These are phyloP conservation scores for Cornus controversa DNA, from an alignment of 148 eudicot genomes.

Conservation along the genomic window DNA sequence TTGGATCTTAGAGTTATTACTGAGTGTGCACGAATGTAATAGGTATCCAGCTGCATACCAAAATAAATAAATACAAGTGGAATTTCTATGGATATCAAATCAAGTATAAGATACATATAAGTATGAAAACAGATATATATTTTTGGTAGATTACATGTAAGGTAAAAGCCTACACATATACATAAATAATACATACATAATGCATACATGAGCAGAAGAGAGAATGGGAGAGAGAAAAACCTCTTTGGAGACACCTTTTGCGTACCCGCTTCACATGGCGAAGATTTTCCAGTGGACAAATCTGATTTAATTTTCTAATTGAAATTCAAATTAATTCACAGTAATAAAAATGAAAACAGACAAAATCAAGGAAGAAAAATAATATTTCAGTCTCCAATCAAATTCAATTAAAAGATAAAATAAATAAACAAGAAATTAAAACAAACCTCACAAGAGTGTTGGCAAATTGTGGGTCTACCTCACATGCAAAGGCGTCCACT, in stretches of 20 bases:
- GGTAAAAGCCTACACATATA: too few relatives aligned
- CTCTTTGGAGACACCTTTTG: slow-evolving; percentile 46
- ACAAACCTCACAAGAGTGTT: slow-evolving; percentile 69
- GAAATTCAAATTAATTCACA: slow-evolving; percentile 7
- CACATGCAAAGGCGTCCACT: slow-evolving; percentile 69
- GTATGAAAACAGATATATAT: too few relatives aligned
- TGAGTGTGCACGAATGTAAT: too few relatives aligned
- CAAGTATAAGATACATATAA: too few relatives aligned
- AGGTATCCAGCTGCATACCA: too few relatives aligned
- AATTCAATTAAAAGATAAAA: neutral
- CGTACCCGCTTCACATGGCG: slow-evolving; percentile 91
- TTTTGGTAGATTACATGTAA: too few relatives aligned
- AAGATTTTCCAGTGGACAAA: slow-evolving; percentile 72
- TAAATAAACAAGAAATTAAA: neutral
- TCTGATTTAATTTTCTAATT: slow-evolving; percentile 69
- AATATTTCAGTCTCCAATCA: neutral
- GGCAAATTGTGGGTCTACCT: slow-evolving; percentile 65
- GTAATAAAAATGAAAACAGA: neutral
- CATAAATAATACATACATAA: too few relatives aligned
- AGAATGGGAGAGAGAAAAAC: slow-evolving; percentile 13
- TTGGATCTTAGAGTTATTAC: too few relatives aligned
- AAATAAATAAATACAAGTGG: too few relatives aligned
- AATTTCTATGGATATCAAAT: too few relatives aligned
- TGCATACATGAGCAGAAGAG: too few relatives aligned
- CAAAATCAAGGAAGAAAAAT: neutral